phyloP scores from a whole-genome alignment of 805 yeast species.

The Yamadazyma olivae region DNA sequence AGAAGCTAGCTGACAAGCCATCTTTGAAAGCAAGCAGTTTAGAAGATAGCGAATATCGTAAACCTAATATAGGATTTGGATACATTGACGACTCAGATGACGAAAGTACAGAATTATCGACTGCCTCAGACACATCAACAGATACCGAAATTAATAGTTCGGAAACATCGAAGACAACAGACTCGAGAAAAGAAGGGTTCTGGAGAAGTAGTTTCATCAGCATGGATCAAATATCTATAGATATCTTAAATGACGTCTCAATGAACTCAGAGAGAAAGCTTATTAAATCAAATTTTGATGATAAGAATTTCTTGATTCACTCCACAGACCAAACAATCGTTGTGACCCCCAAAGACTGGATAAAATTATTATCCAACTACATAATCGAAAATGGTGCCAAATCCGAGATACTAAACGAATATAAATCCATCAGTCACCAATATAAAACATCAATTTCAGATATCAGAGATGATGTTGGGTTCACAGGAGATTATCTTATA shows the following conservation, averaged over 20 bases:
- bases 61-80: constrained; percentile 28
- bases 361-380: constrained; percentile 5
- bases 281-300: neutral
- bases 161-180: neutral
- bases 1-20: neutral
- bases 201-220: constrained; percentile 12
- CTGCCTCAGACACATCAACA: constrained; percentile 4
- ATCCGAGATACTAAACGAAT: constrained; percentile 4
- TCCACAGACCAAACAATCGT: constrained; percentile 9
- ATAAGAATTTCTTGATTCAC: constrained; percentile 4
- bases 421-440: neutral
- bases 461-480: constrained; percentile 23
- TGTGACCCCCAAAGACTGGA: constrained; percentile 16
- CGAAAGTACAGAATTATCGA: constrained; percentile 7
- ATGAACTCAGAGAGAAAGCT: neutral
- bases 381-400: constrained; percentile 5
- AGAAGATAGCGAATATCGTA: neutral
- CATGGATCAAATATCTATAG: constrained; percentile 11
- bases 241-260: constrained; percentile 11
- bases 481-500: constrained; percentile 26
- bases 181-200: constrained; percentile 9
- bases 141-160: neutral
- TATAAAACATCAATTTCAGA: constrained; percentile 7
- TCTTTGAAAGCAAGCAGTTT: neutral
- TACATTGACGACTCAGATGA: constrained; percentile 18